Conservation (phyloP, 352 stramenopile genomes). For the Phytophthora vignae region DNA sequence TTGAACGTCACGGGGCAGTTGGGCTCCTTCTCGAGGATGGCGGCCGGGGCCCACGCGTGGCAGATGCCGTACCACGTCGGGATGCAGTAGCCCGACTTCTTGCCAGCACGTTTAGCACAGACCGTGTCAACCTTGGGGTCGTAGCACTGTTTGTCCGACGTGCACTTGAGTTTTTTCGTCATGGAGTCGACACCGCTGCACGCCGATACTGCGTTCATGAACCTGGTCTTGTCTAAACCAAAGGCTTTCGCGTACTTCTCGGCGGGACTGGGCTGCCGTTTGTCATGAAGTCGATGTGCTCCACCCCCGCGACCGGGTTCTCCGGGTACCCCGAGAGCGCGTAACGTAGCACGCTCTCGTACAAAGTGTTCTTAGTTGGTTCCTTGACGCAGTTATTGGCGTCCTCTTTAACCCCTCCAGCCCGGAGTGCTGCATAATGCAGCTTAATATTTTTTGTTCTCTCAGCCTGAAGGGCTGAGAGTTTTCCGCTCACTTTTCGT, state of each 20-base stretch:
- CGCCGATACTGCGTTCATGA: conserved; percentile 45
- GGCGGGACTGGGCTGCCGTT: conserved; percentile 31
- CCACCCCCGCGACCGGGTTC: too few species aligned
- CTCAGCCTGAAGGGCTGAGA: too few species aligned
- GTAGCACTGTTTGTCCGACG: conserved; percentile 23
- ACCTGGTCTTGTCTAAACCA: conserved; percentile 31
- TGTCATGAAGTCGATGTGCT: too few species aligned
- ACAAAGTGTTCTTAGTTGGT: too few species aligned
- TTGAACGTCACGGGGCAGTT: conserved; percentile 43
- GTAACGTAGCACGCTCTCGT: too few species aligned
- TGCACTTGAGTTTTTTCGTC: conserved; percentile 11
- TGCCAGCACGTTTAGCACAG: conserved; percentile 30
- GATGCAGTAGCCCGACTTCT: conserved; percentile 39
- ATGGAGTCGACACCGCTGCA: conserved; percentile 36
- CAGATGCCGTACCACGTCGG: conserved; percentile 42
- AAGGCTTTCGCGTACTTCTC: conserved; percentile 56
- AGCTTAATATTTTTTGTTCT: too few species aligned
- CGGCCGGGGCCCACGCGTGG: conserved; percentile 37
- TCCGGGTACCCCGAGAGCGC: too few species aligned
- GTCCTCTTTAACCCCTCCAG: too few species aligned
- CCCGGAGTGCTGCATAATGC: too few species aligned
- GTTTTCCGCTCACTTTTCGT: too few species aligned
- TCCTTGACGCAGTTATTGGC: too few species aligned
- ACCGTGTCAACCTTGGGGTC: conserved; percentile 20
- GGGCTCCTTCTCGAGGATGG: conserved; percentile 41